Evolutionary conservation across 179 eudicot genomes (phyloP), one percentile per base, ranked within the genome.

Genomic region (Heliamphora ciliata): DNA sequence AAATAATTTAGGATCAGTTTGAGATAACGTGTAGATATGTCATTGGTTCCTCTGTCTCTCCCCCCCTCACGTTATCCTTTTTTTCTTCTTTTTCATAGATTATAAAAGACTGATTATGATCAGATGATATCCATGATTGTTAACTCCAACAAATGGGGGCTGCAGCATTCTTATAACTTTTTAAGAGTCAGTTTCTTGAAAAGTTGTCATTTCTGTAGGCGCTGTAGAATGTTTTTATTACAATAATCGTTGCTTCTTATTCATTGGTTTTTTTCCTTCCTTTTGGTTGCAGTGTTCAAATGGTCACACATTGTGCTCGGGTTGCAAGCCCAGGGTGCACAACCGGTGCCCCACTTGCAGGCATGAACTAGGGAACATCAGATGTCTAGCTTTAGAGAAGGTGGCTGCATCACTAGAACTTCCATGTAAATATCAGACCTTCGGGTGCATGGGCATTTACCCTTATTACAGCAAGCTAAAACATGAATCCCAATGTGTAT

Each of bases 341-440:
- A 93, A 93, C 86, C 89, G 97, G 2, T 93, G 97, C 82, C 97
- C 97, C 51, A 91, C 97, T 83, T 93, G 97, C 90, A 91, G 97
- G 86, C 92, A 93, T 82, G 97, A 93, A 79, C 97, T 93, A 75
- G 97, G 97, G 59, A 93, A 93, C 79, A 93, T 93, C 74, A 85
- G 95, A 83, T 93, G 97, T 82, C 92, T 93, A 77, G 93, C 95
- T 79, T 78, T 93, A 67, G 97, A 93, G 80, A 93, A 91, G 83
- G 97, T 93, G 78, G 97, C 97, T 66, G 97, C 95, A 44, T 93
- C 97, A 54, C 91, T 93, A 51, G 93, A 91, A 83, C 93, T 93
- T 83, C 95, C 97, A 21, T 93, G 97, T 83, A 92, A 89, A 91
- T 93, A 88, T 84, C 91, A 93, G 69, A 90, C 79, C 81, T 90